Evolutionary conservation across 2,329 filamentous ascomycete genomes (phyloP).

Genomic region (Aaosphaeria pasadenensis): DNA sequence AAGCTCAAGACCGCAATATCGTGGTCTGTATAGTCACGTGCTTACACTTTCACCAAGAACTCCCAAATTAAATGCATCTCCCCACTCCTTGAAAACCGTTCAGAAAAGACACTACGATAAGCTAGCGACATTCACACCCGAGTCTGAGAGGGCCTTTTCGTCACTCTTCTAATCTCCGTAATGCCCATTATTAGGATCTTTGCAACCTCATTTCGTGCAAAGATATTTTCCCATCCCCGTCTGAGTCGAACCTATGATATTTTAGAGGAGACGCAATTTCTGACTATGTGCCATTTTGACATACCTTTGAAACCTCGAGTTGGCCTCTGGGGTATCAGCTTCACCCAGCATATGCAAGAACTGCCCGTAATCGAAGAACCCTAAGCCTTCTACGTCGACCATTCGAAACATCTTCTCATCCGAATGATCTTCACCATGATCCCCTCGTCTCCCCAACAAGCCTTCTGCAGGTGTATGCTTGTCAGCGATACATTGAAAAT

Average conservation of each 20-base stretch:
- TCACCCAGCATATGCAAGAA: conserved; percentile 1
- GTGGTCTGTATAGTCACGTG: too few relatives aligned
- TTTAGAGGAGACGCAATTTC: background rate
- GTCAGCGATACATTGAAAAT: background rate
- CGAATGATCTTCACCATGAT: background rate
- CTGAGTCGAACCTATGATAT: background rate
- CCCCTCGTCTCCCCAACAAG: background rate
- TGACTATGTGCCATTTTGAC: background rate
- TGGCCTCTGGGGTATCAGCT: background rate
- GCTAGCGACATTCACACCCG: background rate
- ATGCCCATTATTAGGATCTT: background rate
- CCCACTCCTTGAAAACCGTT: background rate
- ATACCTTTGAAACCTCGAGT: conserved; percentile 2
- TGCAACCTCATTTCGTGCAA: background rate
- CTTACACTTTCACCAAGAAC: too few relatives aligned
- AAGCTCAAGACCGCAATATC: too few relatives aligned
- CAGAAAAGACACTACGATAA: background rate
- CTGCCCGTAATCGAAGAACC: background rate
- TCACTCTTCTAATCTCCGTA: background rate
- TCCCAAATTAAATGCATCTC: too few relatives aligned
- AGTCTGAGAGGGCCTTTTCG: background rate
- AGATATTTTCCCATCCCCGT: background rate
- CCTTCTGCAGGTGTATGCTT: background rate
- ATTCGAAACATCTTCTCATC: conserved; percentile 1
- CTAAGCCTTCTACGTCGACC: background rate